A percentile compares a stretch with the other conserved stretches of the same genome.
phyloP scores from a whole-genome alignment of 345 rosid genomes.

The Trapa bicornis region DNA sequence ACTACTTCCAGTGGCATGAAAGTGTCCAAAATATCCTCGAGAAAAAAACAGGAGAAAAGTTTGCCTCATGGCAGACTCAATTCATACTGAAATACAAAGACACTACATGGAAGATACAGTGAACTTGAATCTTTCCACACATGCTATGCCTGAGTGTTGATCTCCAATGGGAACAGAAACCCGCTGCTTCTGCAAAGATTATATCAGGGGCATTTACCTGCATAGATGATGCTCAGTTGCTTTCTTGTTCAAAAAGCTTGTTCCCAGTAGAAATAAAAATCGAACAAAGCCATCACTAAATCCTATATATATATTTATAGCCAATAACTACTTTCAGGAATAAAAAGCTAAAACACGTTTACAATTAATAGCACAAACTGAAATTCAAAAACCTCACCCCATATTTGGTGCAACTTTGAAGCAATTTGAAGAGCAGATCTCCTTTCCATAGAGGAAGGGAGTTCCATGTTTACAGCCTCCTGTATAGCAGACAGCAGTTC shows the following conservation, averaged over 20 bases:
- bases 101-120: neutral
- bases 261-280: neutral
- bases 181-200: neutral
- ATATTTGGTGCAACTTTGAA: constrained; percentile 50
- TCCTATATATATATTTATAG: neutral
- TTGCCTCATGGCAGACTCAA: neutral
- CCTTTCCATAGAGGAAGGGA: constrained; percentile 49
- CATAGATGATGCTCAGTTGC: neutral
- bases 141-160: neutral
- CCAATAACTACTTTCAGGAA: neutral
- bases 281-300: neutral
- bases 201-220: neutral
- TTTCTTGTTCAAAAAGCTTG: neutral
- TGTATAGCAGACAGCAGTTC: constrained; percentile 62
- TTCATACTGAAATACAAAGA: neutral
- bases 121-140: neutral
- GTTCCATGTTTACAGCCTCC: constrained; percentile 56
- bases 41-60: neutral
- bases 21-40: neutral
- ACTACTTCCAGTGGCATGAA: neutral
- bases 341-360: neutral
- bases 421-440: constrained; percentile 58
- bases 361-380: neutral
- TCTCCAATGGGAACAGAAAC: neutral
- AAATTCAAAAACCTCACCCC: constrained; percentile 34